A percentile compares a stretch with the other conserved stretches of the same genome.
phyloP scores from a whole-genome alignment of 108 stramenopile species.

The Cyclotella kingstonii region DNA sequence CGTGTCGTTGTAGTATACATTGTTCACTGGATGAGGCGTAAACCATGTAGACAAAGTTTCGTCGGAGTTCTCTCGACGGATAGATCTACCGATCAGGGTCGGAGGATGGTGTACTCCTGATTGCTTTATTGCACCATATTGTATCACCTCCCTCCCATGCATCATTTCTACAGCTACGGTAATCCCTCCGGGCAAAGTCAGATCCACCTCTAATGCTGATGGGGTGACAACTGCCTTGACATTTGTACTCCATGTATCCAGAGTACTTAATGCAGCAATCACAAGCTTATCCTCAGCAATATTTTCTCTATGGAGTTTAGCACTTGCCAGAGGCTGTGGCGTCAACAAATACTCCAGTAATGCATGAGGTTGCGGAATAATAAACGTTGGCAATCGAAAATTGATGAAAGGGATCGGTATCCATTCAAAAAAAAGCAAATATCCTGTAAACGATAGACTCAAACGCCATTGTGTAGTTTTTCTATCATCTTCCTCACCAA shows the following conservation, averaged over 20 bases:
- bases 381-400: constrained; percentile 73
- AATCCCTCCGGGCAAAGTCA: constrained; percentile 80
- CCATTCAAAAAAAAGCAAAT: constrained; percentile 68
- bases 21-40: constrained; percentile 20
- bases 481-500: constrained; percentile 15
- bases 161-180: constrained; percentile 75
- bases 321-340: constrained; percentile 79
- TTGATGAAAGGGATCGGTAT: constrained; percentile 83
- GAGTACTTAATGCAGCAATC: constrained; percentile 57
- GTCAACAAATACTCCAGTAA: constrained; percentile 72
- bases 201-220: constrained; percentile 74
- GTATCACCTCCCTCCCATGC: constrained; percentile 71
- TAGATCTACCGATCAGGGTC: too few relatives aligned
- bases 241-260: constrained; percentile 67
- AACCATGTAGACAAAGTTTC: constrained; percentile 74
- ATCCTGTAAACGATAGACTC: constrained; percentile 74
- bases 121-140: constrained; percentile 39
- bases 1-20: too few relatives aligned
- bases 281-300: constrained; percentile 74
- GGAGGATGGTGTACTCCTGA: constrained; percentile 4
- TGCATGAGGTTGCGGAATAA: constrained; percentile 87
- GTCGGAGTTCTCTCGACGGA: constrained; percentile 26
- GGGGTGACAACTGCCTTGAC: constrained; percentile 76
- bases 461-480: constrained; percentile 67
- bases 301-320: constrained; percentile 64